These are phyloP conservation scores for Aspergillus ruber DNA, from an alignment of 2,329 filamentous ascomycete species.

Conservation along the genomic window DNA sequence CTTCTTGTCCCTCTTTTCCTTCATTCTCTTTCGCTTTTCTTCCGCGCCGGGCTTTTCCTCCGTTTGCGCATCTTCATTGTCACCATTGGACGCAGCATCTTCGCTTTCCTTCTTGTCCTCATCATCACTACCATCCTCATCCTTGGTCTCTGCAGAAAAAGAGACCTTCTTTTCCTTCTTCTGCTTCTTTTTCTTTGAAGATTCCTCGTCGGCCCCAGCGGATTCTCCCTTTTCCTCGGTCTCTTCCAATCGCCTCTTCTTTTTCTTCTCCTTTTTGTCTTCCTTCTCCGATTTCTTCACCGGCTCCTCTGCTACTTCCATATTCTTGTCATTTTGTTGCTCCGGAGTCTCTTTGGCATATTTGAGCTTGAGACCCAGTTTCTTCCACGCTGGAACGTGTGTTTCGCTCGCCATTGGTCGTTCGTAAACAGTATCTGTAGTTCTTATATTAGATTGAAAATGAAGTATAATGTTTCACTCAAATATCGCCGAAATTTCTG, in stretches of 20 bases:
- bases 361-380: slow-evolving; percentile 55
- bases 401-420: slow-evolving; percentile 15
- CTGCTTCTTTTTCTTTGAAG: slow-evolving; percentile 8
- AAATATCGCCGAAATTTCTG: too few relatives aligned
- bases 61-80: slow-evolving; percentile 9
- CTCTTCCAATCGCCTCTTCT: slow-evolving; percentile 13
- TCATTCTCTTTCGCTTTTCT: slow-evolving; percentile 23
- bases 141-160: slow-evolving; percentile 59
- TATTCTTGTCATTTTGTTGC: slow-evolving; percentile 15
- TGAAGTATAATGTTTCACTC: too few relatives aligned
- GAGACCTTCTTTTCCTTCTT: slow-evolving; percentile 52
- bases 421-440: too few relatives aligned
- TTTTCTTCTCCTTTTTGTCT: slow-evolving; percentile 5
- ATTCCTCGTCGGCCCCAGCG: slow-evolving; percentile 1
- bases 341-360: slow-evolving; percentile 34
- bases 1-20: slow-evolving; percentile 26
- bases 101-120: slow-evolving; percentile 4
- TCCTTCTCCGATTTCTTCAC: slow-evolving; percentile 3
- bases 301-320: background rate
- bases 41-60: slow-evolving; percentile 20
- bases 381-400: slow-evolving; percentile 53
- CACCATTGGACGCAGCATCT: slow-evolving; percentile 9
- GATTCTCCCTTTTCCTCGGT: slow-evolving; percentile 2
- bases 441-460: too few relatives aligned
- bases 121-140: slow-evolving; percentile 47